Base-by-base conservation (phyloP, 2,329 filamentous ascomycete genomes). In the Botryotinia globosa region DNA sequence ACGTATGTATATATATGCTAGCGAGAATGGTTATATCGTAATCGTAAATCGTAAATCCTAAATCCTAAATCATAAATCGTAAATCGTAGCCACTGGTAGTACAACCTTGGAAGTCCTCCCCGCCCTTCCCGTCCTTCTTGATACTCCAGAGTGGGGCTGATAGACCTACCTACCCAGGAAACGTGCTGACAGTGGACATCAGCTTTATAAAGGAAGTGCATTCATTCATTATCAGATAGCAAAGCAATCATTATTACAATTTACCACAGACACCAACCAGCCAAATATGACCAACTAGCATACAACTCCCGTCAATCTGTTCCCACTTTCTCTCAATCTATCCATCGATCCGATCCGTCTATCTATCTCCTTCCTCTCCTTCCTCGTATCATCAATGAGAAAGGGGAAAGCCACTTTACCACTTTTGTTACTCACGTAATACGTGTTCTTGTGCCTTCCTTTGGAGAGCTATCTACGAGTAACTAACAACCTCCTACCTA, bases 361-460 rank as follows among this genome's bases (percentile, higher is more conserved):
- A 54, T 54, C n/a, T 16, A 56, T 56, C n/a, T 32, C 22, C 32
- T 63, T 39, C 42, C 29, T 56, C n/a, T 32, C 22, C 32, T 63
- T 39, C 42, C 29, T 70, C 22, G 22, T 63, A 63, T 62, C 56
- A 45, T 70, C 39, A 32, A 44, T 14, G 42, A 64, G 61, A 44
- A 64, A 45, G 61, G 45, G 45, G 64, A 66, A 39, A 66, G 45
- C 29, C 25, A 22, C 48, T 56, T 54, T 34, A 22, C 34, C 37
- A 29, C 42, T 42, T 42, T 48, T 8, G 12, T 34, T 48, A n/a
- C 25, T 65, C 29, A 48, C 45, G 25, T 54, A 54, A 66, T 67
- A 67, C 62, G 70, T 72, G 70, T 67, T 45, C 42, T 51, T 70
- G 58, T 70, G 18, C 22, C 51, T 54, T 56, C 51, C 51, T 66